phyloP scores from a whole-genome alignment of 2,329 filamentous ascomycete genomes.

The Sarocladium kiliense region DNA sequence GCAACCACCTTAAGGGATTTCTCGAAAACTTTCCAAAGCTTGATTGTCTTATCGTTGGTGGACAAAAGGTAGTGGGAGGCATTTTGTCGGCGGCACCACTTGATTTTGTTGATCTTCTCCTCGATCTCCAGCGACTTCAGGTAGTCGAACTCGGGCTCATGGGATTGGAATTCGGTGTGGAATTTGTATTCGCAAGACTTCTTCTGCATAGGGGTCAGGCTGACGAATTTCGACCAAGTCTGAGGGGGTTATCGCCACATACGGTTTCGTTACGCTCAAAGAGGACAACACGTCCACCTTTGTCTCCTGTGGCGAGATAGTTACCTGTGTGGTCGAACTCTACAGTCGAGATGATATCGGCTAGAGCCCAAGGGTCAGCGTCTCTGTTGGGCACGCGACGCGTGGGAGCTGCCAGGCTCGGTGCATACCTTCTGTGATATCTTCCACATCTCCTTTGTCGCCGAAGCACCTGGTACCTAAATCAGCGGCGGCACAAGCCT shows the following conservation, averaged over 20 bases:
- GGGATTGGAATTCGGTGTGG: constrained; percentile 98
- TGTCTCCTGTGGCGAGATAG: constrained; percentile 85
- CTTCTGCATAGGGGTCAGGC: constrained; percentile 56
- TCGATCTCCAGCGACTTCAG: constrained; percentile 98
- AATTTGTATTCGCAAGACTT: constrained; percentile 99
- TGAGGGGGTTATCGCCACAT: constrained; percentile 26
- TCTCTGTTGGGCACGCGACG: neutral
- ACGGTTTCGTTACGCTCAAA: constrained; percentile 96
- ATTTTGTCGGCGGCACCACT: constrained; percentile 98
- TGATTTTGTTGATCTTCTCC: constrained; percentile 99
- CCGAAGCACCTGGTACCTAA: constrained; percentile 78
- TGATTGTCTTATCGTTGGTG: constrained; percentile 99
- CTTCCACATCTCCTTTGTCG: constrained; percentile 98
- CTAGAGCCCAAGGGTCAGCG: constrained; percentile 35
- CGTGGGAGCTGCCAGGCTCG: neutral
- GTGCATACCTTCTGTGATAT: constrained; percentile 85
- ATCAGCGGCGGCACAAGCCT: constrained; percentile 19
- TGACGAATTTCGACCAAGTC: neutral
- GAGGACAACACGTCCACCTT: constrained; percentile 77
- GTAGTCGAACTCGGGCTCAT: constrained; percentile 99
- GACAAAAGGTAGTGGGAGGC: constrained; percentile 96
- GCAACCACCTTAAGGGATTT: constrained; percentile 98
- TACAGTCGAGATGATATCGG: constrained; percentile 87
- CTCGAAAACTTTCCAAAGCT: constrained; percentile 99
- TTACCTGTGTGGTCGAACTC: constrained; percentile 89